Evolutionary conservation across 2,329 filamentous ascomycete species (phyloP).

Genomic region (Ophiobolus disseminans): DNA sequence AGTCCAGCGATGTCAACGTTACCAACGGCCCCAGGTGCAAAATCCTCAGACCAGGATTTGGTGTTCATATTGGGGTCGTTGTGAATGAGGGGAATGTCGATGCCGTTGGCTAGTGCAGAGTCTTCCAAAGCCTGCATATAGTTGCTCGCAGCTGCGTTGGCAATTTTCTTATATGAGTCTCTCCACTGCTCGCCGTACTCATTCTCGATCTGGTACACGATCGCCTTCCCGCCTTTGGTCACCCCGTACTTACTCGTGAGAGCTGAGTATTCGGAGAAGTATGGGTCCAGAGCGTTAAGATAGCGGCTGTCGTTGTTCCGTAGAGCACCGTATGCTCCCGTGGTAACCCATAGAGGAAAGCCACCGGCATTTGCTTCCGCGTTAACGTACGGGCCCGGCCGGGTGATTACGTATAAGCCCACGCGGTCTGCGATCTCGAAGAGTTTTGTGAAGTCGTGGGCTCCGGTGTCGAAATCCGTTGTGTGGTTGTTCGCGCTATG

Average conservation of each 20-base stretch:
- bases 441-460: slow-evolving; percentile 61
- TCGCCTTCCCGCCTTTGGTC: slow-evolving; percentile 64
- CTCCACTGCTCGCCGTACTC: slow-evolving; percentile 57
- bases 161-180: slow-evolving; percentile 48
- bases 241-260: slow-evolving; percentile 62
- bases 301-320: slow-evolving; percentile 62
- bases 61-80: slow-evolving; percentile 68
- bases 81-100: slow-evolving; percentile 63
- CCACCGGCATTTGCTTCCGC: slow-evolving; percentile 69
- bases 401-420: slow-evolving; percentile 62
- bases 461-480: slow-evolving; percentile 60
- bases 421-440: slow-evolving; percentile 62
- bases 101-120: slow-evolving; percentile 62
- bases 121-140: slow-evolving; percentile 67
- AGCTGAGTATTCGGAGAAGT: slow-evolving; percentile 59
- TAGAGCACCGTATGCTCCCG: slow-evolving; percentile 63
- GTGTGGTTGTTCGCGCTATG: slow-evolving; percentile 55
- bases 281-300: slow-evolving; percentile 62
- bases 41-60: slow-evolving; percentile 68
- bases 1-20: slow-evolving; percentile 63
- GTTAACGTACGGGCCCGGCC: slow-evolving; percentile 69
- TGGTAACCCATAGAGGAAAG: slow-evolving; percentile 68
- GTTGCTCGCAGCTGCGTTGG: slow-evolving; percentile 57
- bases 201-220: slow-evolving; percentile 66
- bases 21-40: slow-evolving; percentile 58